These are phyloP conservation scores for Achaetomium macrosporum DNA, from an alignment of 2,329 filamentous ascomycete species.

Conservation along the genomic window DNA sequence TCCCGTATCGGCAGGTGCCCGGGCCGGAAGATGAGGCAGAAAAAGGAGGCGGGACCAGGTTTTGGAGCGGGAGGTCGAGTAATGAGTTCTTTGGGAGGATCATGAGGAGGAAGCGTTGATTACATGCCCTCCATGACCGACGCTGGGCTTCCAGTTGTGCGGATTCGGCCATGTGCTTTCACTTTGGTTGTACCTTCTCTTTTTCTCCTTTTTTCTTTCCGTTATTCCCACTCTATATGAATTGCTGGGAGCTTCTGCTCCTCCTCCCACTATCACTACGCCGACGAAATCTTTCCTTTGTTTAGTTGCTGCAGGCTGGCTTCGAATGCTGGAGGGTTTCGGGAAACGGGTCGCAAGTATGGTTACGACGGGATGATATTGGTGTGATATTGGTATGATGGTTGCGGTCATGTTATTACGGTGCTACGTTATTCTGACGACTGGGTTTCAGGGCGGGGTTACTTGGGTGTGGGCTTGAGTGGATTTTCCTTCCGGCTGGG, in stretches of 20 bases:
- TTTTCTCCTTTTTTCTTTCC: background rate
- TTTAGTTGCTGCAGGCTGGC: background rate
- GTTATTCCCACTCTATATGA: background rate
- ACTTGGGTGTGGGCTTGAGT: no score
- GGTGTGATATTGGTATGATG: background rate
- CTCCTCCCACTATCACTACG: background rate
- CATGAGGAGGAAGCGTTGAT: conserved; percentile 29
- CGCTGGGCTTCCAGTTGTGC: background rate
- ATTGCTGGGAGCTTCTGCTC: background rate
- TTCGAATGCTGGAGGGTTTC: background rate
- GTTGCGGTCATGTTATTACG: background rate
- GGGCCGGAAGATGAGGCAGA: background rate
- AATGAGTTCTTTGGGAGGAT: conserved; percentile 36
- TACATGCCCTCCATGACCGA: background rate
- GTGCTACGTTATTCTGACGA: background rate
- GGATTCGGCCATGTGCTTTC: background rate
- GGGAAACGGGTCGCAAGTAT: background rate
- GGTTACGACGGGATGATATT: conserved; percentile 4
- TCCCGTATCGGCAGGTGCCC: background rate
- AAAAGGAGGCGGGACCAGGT: background rate
- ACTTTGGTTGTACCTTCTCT: background rate
- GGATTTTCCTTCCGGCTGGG: no score
- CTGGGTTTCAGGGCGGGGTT: no score
- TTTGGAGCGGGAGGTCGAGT: conserved; percentile 3
- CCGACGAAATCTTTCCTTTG: background rate